Evolutionary conservation across 371 early-diverging fungal genomes (phyloP), one percentile per base, ranked within the genome.

Genomic region (Cladochytrium tenue): DNA sequence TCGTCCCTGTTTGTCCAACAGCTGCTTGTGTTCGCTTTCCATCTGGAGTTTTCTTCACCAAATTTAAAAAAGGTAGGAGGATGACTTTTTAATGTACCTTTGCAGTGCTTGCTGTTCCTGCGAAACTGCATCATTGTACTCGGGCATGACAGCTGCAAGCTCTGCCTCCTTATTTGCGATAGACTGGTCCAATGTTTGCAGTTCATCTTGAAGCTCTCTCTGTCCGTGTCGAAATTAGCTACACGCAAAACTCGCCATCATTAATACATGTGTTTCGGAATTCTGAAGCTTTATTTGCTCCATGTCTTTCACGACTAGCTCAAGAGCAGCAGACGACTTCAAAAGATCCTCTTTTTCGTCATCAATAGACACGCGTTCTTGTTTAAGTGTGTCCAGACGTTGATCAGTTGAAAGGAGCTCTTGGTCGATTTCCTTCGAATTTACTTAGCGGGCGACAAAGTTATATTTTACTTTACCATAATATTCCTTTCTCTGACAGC

Each of bases 1-100:
- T 20, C 95, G 88, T 2, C 93, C 93, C 71, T 93, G 93, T 70
- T 93, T 95, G 31, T 91, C 86, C 70, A 88, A 83, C 4, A 96
- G 84, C 25, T 72, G 66, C 57, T 81, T 70, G 43, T 81, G 78
- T 68, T 71, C 88, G 74, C 80, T 62, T 43, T 89, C 81, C 23
- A 67, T 53, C 30, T 69, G 63, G 32, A 74, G 79, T 13, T 84
- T 64, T 23, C 81, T 85, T 58, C 13, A 35, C 32, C 53, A 57
- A 26, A 71, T 57, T 2, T 51, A 43, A 53, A n/a, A 4, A 35
- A 36, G 53, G n/a, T 33, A 30, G 20, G 20, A 34, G 7, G n/a
- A 13, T 23, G 51, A 17, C 25, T 20, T 50, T 1, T 50, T 7
- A 27, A 34, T 34, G 7, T 1, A 88, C 84, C 79, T 71, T 70